Percentiles rank a stretch among this genome's conserved stretches.
Conservation (phyloP, 2,329 filamentous ascomycete genomes). For the Tolypocladium tundrense region DNA sequence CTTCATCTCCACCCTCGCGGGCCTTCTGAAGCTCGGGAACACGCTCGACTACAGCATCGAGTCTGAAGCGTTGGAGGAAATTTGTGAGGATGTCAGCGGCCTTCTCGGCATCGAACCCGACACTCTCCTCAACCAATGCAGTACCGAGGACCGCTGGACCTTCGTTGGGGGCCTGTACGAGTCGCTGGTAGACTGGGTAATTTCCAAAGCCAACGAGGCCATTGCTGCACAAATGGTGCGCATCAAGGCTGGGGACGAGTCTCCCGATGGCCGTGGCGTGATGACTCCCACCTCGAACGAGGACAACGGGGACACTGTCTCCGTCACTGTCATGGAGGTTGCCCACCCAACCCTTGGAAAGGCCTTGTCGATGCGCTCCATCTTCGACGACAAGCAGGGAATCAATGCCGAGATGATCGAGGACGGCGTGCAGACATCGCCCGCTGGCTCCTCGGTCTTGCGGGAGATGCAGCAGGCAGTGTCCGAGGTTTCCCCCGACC, state of each 20-base stretch:
- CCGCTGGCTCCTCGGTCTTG: constrained; percentile 70
- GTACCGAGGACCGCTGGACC: constrained; percentile 72
- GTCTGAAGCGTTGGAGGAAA: constrained; percentile 70
- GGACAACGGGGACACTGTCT: constrained; percentile 73
- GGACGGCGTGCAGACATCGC: constrained; percentile 70
- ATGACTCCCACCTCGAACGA: constrained; percentile 59
- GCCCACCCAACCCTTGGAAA: constrained; percentile 73
- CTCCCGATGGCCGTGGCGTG: constrained; percentile 50
- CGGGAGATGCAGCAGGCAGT: constrained; percentile 83
- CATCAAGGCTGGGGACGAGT: constrained; percentile 56
- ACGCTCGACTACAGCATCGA: constrained; percentile 78
- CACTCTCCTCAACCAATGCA: constrained; percentile 65
- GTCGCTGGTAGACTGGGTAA: constrained; percentile 88
- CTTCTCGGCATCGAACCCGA: constrained; percentile 83
- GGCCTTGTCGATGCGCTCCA: constrained; percentile 75
- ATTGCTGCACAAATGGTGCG: constrained; percentile 67
- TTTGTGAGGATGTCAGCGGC: constrained; percentile 82
- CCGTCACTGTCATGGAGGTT: constrained; percentile 79
- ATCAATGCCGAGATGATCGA: constrained; percentile 98
- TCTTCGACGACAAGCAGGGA: constrained; percentile 86
- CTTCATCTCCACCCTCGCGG: constrained; percentile 76
- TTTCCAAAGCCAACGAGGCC: constrained; percentile 76
- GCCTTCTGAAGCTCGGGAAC: constrained; percentile 83
- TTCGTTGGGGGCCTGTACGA: constrained; percentile 86
- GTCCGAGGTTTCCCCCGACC: constrained; percentile 62